phyloP scores from a whole-genome alignment of 2,329 filamentous ascomycete species.

The Lecanicillium sp. region DNA sequence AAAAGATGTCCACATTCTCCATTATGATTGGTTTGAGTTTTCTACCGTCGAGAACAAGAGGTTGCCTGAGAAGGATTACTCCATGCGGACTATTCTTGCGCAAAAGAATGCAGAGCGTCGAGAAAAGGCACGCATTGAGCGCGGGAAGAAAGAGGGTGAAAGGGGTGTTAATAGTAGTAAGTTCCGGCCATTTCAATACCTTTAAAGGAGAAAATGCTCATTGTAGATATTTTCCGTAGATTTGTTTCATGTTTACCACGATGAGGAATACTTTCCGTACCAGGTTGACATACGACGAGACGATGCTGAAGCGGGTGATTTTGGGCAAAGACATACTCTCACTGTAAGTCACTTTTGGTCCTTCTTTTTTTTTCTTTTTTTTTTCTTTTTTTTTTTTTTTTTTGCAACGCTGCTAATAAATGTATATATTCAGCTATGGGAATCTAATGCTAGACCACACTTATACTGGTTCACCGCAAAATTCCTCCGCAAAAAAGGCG shows the following conservation, averaged over 20 bases:
- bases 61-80: constrained; percentile 29
- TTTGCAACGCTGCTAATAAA: not conserved
- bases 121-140: constrained; percentile 25
- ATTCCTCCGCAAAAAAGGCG: constrained; percentile 32
- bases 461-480: constrained; percentile 54
- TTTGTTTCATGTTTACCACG: constrained; percentile 56
- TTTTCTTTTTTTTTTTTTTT: too few relatives aligned
- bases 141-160: constrained; percentile 30
- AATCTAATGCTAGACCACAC: constrained; percentile 50
- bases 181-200: constrained; percentile 13
- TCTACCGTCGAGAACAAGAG: constrained; percentile 26
- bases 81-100: constrained; percentile 25
- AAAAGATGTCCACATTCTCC: constrained; percentile 32
- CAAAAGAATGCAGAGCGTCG: constrained; percentile 21
- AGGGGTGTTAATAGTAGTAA: constrained; percentile 42
- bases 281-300: constrained; percentile 52
- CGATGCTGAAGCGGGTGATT: constrained; percentile 31
- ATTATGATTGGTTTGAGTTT: constrained; percentile 45
- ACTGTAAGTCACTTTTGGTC: constrained; percentile 38
- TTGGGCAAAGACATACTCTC: constrained; percentile 50
- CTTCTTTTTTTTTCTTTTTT: too few relatives aligned
- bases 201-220: too few relatives aligned
- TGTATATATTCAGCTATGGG: constrained; percentile 48
- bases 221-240: too few relatives aligned
- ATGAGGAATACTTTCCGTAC: constrained; percentile 55